A percentile compares a stretch with the other conserved stretches of the same genome.
These are phyloP conservation scores for Apium graveolens DNA, from an alignment of 129 eudicot genomes.

Conservation along the genomic window DNA sequence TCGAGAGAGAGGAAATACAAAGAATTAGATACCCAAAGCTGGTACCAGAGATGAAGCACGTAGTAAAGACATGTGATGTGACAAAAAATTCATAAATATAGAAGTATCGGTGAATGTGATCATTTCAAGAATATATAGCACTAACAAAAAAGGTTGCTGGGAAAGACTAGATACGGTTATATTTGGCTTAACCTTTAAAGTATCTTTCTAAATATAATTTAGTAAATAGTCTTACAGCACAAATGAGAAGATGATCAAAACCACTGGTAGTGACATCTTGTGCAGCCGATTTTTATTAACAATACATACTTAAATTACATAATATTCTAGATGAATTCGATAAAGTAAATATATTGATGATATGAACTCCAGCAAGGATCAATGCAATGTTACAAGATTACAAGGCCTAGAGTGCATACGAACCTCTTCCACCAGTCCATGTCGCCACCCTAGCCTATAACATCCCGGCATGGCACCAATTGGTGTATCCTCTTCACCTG, in stretches of 20 bases:
- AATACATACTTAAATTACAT: background rate
- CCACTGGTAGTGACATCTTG: background rate
- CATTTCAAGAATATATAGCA: background rate
- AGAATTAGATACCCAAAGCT: background rate
- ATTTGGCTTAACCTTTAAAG: background rate
- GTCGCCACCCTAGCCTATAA: conserved; percentile 98
- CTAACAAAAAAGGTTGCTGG: background rate
- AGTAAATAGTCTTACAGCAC: background rate
- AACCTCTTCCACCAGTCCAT: conserved; percentile 96
- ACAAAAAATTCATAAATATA: background rate
- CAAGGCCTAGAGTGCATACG: conserved; percentile 9
- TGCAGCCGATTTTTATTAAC: background rate
- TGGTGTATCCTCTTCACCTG: conserved; percentile 96
- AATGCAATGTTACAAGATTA: conserved; percentile 2
- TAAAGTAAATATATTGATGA: background rate
- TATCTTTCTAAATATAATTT: background rate
- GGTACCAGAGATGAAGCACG: background rate
- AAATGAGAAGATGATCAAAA: background rate
- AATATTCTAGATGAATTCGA: background rate
- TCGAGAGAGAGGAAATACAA: background rate
- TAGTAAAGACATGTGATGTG: background rate
- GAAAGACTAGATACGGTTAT: background rate
- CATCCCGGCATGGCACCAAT: conserved; percentile 99
- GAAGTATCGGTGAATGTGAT: background rate
- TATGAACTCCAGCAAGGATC: background rate